A percentile compares a stretch with the other conserved stretches of the same genome.
Conservation (phyloP, 2,329 filamentous ascomycete genomes). For the Trichoderma breve region DNA sequence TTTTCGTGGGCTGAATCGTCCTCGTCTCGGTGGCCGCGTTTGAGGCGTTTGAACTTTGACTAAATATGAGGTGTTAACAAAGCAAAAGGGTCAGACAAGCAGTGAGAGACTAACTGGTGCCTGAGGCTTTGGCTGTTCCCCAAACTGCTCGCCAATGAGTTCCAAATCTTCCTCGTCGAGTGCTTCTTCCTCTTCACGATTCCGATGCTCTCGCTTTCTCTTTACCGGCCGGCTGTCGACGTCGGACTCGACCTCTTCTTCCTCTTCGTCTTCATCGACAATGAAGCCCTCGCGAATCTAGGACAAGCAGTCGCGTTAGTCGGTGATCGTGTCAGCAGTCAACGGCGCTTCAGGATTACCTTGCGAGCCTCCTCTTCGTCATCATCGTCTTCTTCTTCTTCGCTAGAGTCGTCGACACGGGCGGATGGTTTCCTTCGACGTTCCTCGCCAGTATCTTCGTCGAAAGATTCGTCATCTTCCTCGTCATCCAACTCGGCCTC, state of each 20-base stretch:
- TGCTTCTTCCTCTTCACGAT: conserved; percentile 81
- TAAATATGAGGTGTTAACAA: conserved; percentile 38
- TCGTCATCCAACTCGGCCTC: conserved; percentile 85
- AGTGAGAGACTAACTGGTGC: conserved; percentile 60
- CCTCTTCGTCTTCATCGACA: conserved; percentile 84
- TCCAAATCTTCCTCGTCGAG: conserved; percentile 96
- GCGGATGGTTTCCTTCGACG: conserved; percentile 41
- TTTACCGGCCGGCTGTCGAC: conserved; percentile 56
- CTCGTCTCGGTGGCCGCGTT: conserved; percentile 81
- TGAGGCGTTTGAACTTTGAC: conserved; percentile 94
- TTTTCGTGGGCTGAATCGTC: conserved; percentile 62
- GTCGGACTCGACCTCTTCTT: conserved; percentile 60
- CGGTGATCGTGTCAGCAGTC: background rate
- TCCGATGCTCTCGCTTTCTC: conserved; percentile 71
- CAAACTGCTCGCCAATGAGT: conserved; percentile 80
- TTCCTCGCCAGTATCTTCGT: conserved; percentile 69
- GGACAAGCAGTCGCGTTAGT: background rate
- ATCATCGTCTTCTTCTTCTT: conserved; percentile 90
- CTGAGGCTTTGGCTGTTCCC: conserved; percentile 59
- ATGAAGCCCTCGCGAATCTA: conserved; percentile 95
- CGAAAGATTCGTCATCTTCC: conserved; percentile 79
- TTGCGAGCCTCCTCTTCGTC: conserved; percentile 80
- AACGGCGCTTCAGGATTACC: conserved; percentile 46
- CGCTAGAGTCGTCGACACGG: conserved; percentile 75
- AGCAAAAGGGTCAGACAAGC: background rate